phyloP scores from a whole-genome alignment of 2,329 filamentous ascomycete species.

The Microdochium trichocladiopsis region DNA sequence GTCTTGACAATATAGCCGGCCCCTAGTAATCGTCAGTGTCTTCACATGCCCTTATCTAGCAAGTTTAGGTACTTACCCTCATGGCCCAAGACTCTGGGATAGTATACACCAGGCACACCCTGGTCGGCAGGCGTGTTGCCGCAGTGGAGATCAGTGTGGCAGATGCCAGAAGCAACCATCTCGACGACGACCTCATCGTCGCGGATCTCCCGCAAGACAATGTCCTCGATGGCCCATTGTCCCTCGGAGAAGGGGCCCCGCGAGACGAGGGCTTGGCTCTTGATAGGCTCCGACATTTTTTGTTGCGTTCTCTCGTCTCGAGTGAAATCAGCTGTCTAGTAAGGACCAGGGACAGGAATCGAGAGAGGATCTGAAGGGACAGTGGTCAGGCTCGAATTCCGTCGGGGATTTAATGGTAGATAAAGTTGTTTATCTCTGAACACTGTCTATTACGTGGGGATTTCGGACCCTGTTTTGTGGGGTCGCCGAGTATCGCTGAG shows the following conservation, averaged over 20 bases:
- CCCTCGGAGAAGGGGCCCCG: slow-evolving; percentile 21
- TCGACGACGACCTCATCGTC: slow-evolving; percentile 23
- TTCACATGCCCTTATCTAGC: slow-evolving; percentile 8
- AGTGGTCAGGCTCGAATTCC: too few species aligned
- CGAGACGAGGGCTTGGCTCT: slow-evolving; percentile 20
- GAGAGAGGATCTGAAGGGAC: too few species aligned
- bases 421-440: too few species aligned
- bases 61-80: slow-evolving; percentile 26
- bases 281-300: slow-evolving; percentile 9
- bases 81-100: slow-evolving; percentile 43
- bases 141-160: slow-evolving; percentile 13
- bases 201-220: slow-evolving; percentile 17
- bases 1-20: slow-evolving; percentile 1
- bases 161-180: slow-evolving; percentile 26
- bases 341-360: too few species aligned
- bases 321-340: too few species aligned
- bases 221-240: slow-evolving; percentile 21
- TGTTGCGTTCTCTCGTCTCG: too few species aligned
- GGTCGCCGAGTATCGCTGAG: too few species aligned
- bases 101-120: slow-evolving; percentile 26
- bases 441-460: too few species aligned
- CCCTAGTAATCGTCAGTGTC: slow-evolving; percentile 5
- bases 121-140: slow-evolving; percentile 11
- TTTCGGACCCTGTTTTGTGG: too few species aligned
- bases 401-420: too few species aligned